phyloP scores from a whole-genome alignment of 306 rosid genomes.

The Casuarina equisetifolia region DNA sequence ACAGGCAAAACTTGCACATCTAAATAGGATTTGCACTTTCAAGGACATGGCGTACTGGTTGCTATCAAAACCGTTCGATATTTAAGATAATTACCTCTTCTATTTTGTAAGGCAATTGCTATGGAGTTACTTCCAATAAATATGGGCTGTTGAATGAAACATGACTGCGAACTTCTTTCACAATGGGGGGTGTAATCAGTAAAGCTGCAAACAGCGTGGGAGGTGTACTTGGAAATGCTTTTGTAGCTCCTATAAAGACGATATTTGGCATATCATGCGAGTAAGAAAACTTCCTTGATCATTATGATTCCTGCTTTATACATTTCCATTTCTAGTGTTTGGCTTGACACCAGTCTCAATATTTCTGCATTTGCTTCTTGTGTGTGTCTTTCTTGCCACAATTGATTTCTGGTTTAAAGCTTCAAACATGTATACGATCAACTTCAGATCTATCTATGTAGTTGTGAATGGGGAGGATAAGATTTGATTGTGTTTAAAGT shows the following conservation, averaged over 20 bases:
- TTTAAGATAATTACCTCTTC: not conserved
- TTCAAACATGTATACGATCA: no score
- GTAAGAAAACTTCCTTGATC: constrained; percentile 24
- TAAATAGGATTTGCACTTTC: not conserved
- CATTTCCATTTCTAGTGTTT: not conserved
- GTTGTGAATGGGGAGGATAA: no score
- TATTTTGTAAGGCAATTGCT: not conserved
- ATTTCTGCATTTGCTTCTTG: no score
- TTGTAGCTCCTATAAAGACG: constrained; percentile 38
- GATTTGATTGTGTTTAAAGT: no score
- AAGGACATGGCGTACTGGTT: not conserved
- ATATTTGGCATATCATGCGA: constrained; percentile 45
- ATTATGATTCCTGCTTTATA: not conserved
- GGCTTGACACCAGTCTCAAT: no score
- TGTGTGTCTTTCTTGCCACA: no score
- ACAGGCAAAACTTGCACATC: not conserved
- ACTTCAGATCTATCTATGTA: not conserved
- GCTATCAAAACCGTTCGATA: not conserved
- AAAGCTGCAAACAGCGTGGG: constrained; percentile 40
- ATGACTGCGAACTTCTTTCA: not conserved
- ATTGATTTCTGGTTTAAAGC: no score
- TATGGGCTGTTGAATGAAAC: not conserved
- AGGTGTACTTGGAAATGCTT: constrained; percentile 34
- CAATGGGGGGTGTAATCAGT: constrained; percentile 13
- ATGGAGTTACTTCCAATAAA: not conserved